A percentile compares a stretch with the other conserved stretches of the same genome.
phyloP scores from a whole-genome alignment of 2,329 filamentous ascomycete species.

The Akanthomyces uredinophilus region DNA sequence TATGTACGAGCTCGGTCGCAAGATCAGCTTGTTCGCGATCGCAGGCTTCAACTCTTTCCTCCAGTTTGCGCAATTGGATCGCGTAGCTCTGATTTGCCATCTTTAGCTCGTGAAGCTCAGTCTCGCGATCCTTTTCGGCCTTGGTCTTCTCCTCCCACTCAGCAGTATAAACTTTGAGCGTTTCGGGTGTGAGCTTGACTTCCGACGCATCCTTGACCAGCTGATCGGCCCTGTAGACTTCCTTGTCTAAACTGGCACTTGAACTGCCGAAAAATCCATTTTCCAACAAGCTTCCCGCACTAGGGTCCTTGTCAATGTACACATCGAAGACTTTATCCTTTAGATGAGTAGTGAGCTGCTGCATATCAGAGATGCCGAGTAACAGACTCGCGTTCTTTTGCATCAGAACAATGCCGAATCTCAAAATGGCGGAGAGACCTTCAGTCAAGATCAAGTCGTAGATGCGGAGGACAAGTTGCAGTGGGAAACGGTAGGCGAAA shows the following conservation, averaged over 20 bases:
- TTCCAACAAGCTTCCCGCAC: constrained; percentile 87
- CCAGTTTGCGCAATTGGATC: constrained; percentile 75
- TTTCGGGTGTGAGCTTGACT: constrained; percentile 76
- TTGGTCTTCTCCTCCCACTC: constrained; percentile 93
- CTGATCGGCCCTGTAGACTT: constrained; percentile 90
- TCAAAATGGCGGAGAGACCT: constrained; percentile 85
- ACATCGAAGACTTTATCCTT: constrained; percentile 94
- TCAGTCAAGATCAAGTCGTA: constrained; percentile 95
- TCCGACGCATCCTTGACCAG: constrained; percentile 90
- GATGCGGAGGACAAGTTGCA: constrained; percentile 92
- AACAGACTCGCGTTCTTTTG: constrained; percentile 81
- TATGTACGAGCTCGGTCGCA: constrained; percentile 83
- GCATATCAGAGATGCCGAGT: constrained; percentile 85
- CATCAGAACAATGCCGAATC: constrained; percentile 94
- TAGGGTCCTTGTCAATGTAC: constrained; percentile 92
- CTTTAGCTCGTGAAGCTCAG: constrained; percentile 71
- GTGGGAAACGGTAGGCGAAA: constrained; percentile 96
- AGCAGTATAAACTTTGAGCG: constrained; percentile 70
- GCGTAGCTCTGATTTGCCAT: constrained; percentile 61
- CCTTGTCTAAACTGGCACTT: constrained; percentile 83
- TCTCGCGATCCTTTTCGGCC: constrained; percentile 75
- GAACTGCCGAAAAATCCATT: constrained; percentile 96
- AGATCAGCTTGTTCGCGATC: constrained; percentile 88
- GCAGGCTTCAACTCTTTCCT: constrained; percentile 81
- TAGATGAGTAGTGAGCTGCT: constrained; percentile 78